Base-by-base conservation (phyloP, 176 grass and related monocot species). In the Areca catechu region DNA sequence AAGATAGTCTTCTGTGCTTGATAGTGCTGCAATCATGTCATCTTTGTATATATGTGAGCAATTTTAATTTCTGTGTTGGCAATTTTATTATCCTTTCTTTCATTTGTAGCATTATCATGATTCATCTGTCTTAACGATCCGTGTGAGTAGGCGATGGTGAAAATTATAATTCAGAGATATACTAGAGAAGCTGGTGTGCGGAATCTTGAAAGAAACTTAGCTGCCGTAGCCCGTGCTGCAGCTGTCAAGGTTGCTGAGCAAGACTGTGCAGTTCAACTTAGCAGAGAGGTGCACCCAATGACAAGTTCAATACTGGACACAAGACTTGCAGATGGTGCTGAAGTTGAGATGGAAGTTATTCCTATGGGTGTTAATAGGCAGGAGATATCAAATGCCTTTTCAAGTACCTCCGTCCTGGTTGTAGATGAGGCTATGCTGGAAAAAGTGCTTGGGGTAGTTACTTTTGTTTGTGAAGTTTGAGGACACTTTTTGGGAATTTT, bases 321-420 rank as follows among this genome's bases (percentile, higher is more conserved):
- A 0, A 81, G 81, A 51, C 87, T 98, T 51, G 75, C 81, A 4
- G 81, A 87, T 55, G 27, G 61, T 76, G 62, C 67, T 63, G 93
- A 92, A 83, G 81, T 92, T 80, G 93, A 98, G 77, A 98, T 98
- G 93, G 93, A 98, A 71, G 88, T 92, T 72, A 83, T 98, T 89
- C 93, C 87, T 57, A 83, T 98, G 78, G 84, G 54, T 71, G 67
- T 76, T 47, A 76, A 64, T 19, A 60, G 78, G 20, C 87, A 92
- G 76, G 93, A 92, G 55, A 83, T 98, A 74, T 82, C 87, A 68
- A 85, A 84, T 62, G 30, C 68, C 60, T 92, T 83, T 7, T 72
- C 83, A 74, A 87, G 75, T 66, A 27, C 83, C 65, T 80, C 66
- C 12, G 65, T 76, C 43, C 74, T 98, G 57, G 58, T 85, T 62